Evolutionary conservation across 768 basidiomycete species (phyloP).

Genomic region (Phanerodontia chrysosporium): DNA sequence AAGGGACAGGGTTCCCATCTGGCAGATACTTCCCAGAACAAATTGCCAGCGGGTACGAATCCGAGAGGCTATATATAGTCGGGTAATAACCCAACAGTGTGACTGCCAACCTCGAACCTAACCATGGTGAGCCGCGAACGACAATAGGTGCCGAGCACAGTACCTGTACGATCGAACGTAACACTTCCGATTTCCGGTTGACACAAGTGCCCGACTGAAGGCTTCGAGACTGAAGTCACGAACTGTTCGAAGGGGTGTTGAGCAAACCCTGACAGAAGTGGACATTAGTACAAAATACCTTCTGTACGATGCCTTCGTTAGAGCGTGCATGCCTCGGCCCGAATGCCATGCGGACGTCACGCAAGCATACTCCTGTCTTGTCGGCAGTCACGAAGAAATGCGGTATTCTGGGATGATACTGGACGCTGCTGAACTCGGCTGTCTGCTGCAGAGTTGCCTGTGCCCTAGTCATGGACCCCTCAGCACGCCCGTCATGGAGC

Average conservation of each 20-base stretch:
- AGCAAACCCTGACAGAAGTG: slow-evolving; percentile 15
- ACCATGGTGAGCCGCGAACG: neutral
- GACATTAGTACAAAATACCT: slow-evolving; percentile 26
- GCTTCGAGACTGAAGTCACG: slow-evolving; percentile 42
- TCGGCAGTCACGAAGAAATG: slow-evolving; percentile 69
- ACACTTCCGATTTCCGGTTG: slow-evolving; percentile 70
- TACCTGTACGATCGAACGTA: slow-evolving; percentile 65
- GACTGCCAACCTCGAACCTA: slow-evolving; percentile 62
- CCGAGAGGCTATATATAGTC: slow-evolving; percentile 63
- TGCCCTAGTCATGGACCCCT: slow-evolving; percentile 29
- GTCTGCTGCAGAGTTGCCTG: slow-evolving; percentile 49
- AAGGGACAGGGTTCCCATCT: slow-evolving; percentile 45
- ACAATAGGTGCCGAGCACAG: slow-evolving; percentile 14
- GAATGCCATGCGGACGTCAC: slow-evolving; percentile 74
- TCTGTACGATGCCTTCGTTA: slow-evolving; percentile 51
- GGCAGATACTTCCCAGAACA: slow-evolving; percentile 58
- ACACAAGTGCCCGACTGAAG: slow-evolving; percentile 34
- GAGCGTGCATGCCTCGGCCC: slow-evolving; percentile 43
- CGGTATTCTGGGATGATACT: slow-evolving; percentile 65
- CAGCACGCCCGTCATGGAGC: slow-evolving; percentile 54
- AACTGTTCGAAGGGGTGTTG: slow-evolving; percentile 44
- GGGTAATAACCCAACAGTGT: slow-evolving; percentile 69
- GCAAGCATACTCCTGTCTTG: slow-evolving; percentile 56
- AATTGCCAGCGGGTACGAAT: slow-evolving; percentile 65
- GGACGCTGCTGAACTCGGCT: slow-evolving; percentile 58